A percentile compares a stretch with the other conserved stretches of the same genome.
Conservation (phyloP, 2,329 filamentous ascomycete genomes). For the Dendrostoma leiphaemia region DNA sequence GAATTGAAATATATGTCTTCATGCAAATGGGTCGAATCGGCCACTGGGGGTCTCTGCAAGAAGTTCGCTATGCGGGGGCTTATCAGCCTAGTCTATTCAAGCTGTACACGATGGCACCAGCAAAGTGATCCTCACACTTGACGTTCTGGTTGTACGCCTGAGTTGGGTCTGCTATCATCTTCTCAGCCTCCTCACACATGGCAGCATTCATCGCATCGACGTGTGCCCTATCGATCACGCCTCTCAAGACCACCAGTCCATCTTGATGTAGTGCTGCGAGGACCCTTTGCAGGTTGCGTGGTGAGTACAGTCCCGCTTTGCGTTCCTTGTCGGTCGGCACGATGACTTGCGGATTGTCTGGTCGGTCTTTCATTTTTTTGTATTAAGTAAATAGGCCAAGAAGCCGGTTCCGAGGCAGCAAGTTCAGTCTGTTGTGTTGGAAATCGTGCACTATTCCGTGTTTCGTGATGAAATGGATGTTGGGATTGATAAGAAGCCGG, state of each 20-base stretch:
- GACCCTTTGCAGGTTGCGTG: conserved; percentile 16
- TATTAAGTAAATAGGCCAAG: not conserved
- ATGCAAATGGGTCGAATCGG: conserved; percentile 29
- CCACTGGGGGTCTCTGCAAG: conserved; percentile 35
- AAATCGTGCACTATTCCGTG: too few relatives aligned
- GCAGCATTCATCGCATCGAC: conserved; percentile 21
- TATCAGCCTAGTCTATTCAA: not conserved
- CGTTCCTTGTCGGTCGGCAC: conserved; percentile 12
- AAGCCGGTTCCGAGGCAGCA: not conserved
- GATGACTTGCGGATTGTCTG: conserved; percentile 12
- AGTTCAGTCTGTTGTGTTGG: not conserved
- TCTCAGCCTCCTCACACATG: conserved; percentile 23
- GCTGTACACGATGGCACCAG: too few relatives aligned
- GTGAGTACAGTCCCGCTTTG: conserved; percentile 7
- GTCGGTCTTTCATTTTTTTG: not conserved
- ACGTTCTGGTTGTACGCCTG: conserved; percentile 24
- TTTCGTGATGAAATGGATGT: too few relatives aligned
- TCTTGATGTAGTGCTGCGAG: conserved; percentile 24
- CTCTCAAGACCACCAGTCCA: conserved; percentile 24
- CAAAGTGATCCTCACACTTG: conserved; percentile 18
- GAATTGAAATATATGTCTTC: conserved; percentile 41
- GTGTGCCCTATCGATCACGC: conserved; percentile 20
- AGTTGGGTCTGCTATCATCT: conserved; percentile 16
- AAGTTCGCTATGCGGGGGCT: conserved; percentile 31
- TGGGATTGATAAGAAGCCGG: not conserved